Percentiles rank a stretch among this genome's conserved stretches.
Evolutionary conservation across 345 rosid genomes (phyloP).

Genomic region (Sonneratia alba): DNA sequence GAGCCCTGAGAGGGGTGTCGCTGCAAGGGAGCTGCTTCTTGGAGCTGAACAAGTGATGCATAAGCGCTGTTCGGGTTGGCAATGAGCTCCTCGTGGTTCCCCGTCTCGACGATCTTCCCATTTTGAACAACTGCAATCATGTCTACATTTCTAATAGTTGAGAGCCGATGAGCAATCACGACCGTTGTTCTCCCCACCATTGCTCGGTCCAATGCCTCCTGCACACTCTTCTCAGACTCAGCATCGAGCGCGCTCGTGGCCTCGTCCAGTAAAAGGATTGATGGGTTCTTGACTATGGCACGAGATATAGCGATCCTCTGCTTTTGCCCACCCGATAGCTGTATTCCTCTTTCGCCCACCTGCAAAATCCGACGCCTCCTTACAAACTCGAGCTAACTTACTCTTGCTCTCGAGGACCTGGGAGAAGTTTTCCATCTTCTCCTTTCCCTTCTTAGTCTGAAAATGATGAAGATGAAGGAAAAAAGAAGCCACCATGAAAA

Average conservation of each 20-base stretch:
- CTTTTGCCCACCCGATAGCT: conserved; percentile 93
- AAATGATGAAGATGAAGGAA: background rate
- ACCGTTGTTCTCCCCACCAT: conserved; percentile 94
- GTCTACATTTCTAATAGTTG: conserved; percentile 86
- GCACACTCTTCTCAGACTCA: conserved; percentile 92
- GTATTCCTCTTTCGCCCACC: conserved; percentile 96
- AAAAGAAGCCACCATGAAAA: background rate
- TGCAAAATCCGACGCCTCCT: conserved; percentile 12
- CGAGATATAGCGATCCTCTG: conserved; percentile 89
- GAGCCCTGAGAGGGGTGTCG: conserved; percentile 52
- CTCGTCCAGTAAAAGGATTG: conserved; percentile 82
- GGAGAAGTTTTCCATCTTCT: too few relatives aligned
- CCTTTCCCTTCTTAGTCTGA: too few relatives aligned
- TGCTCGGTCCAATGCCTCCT: conserved; percentile 86
- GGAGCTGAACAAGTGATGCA: conserved; percentile 70
- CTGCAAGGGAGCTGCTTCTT: conserved; percentile 58
- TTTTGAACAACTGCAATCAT: conserved; percentile 66
- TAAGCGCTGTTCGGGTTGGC: conserved; percentile 53
- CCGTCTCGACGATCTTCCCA: conserved; percentile 79
- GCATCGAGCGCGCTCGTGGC: conserved; percentile 96
- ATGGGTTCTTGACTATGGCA: conserved; percentile 84
- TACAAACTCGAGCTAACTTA: background rate
- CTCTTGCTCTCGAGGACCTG: too few relatives aligned
- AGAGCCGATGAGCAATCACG: conserved; percentile 85
- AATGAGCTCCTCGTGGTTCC: conserved; percentile 83